A percentile compares a stretch with the other conserved stretches of the same genome.
Conservation (phyloP, 768 basidiomycete genomes). For the Leccinum arenicola region DNA sequence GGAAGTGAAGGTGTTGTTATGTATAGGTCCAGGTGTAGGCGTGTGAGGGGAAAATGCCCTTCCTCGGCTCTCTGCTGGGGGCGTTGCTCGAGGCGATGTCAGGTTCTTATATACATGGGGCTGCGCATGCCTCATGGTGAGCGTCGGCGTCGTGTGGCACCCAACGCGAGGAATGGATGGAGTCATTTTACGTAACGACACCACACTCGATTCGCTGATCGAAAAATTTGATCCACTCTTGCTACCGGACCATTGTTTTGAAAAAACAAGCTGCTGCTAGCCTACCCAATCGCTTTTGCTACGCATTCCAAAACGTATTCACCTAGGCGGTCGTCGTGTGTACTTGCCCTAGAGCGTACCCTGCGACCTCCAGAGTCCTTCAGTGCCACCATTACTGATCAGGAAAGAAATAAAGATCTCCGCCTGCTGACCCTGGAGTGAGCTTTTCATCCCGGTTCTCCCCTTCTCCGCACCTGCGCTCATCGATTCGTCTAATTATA, state of each 20-base stretch:
- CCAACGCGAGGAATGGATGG: conserved; percentile 11
- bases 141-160: conserved; percentile 8
- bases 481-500: conserved; percentile 28
- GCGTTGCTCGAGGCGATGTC: conserved; percentile 20
- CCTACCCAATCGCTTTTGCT: conserved; percentile 26
- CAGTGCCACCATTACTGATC: conserved; percentile 67
- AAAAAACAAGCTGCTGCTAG: not conserved
- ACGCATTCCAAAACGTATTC: conserved; percentile 16
- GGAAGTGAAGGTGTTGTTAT: conserved; percentile 8
- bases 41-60: conserved; percentile 19
- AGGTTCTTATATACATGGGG: conserved; percentile 11
- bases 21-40: conserved; percentile 12
- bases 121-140: conserved; percentile 12
- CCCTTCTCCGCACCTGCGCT: conserved; percentile 15
- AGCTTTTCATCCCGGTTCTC: conserved; percentile 31
- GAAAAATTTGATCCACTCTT: conserved; percentile 18
- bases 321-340: conserved; percentile 21
- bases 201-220: conserved; percentile 12
- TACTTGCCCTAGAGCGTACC: conserved; percentile 17
- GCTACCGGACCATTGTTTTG: not conserved
- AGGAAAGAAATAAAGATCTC: conserved; percentile 75
- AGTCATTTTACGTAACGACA: conserved; percentile 19
- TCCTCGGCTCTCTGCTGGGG: conserved; percentile 10
- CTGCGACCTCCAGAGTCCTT: conserved; percentile 40
- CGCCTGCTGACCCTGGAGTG: conserved; percentile 80